Evolutionary conservation across 495 filamentous ascomycete genomes (phyloP).

Genomic region (Trichoderma asperelloides): DNA sequence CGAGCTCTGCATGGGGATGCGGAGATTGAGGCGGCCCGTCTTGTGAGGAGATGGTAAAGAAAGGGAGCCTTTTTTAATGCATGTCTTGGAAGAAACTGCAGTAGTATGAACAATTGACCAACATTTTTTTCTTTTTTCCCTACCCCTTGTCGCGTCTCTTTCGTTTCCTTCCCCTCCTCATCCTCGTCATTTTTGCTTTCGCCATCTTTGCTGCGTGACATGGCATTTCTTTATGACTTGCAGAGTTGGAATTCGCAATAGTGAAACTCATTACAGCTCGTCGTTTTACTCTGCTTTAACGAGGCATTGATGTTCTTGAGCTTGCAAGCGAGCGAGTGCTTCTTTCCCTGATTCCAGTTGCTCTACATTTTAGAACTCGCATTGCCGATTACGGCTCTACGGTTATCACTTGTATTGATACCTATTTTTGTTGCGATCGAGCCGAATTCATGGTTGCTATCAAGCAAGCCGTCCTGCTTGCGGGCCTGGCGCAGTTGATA

Average conservation of each 20-base stretch:
- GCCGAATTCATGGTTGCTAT: background rate
- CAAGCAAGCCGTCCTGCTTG: conserved; percentile 25
- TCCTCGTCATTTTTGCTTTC: background rate
- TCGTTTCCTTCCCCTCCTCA: background rate
- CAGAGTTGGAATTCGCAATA: background rate
- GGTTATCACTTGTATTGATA: background rate
- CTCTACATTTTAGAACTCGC: background rate
- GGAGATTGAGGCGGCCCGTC: background rate
- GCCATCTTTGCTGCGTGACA: background rate
- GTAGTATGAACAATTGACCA: background rate
- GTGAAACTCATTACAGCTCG: background rate
- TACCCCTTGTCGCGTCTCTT: background rate
- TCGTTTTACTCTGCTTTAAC: background rate
- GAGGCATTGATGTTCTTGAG: background rate
- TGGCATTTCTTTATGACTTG: background rate
- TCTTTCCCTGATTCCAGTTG: background rate
- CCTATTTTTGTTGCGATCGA: background rate
- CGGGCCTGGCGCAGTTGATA: conserved; percentile 24
- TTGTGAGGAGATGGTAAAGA: no score
- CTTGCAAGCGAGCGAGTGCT: background rate
- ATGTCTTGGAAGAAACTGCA: background rate
- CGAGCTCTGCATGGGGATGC: background rate
- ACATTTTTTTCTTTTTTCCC: background rate
- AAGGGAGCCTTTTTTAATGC: background rate
- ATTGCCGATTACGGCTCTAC: no score